Percentiles rank a stretch among this genome's conserved stretches.
These are phyloP conservation scores for Neoascochyta sp. DNA, from an alignment of 2,329 filamentous ascomycete species.

Conservation along the genomic window DNA sequence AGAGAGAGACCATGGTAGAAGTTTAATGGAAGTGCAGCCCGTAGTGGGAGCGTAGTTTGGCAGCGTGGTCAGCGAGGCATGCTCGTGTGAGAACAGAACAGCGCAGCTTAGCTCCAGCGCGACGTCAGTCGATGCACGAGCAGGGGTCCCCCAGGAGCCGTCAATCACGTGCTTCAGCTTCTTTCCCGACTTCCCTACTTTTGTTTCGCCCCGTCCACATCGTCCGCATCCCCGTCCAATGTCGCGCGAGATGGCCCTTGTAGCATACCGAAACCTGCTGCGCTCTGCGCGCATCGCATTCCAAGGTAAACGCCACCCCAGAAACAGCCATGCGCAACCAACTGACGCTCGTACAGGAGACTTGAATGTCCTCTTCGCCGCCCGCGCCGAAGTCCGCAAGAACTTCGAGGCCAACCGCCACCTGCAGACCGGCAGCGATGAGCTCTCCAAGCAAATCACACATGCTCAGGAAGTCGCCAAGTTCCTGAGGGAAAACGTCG, in stretches of 20 bases:
- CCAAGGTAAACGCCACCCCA: slow-evolving; percentile 57
- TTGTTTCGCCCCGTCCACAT: slow-evolving; percentile 4
- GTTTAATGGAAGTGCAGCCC: slow-evolving; percentile 24
- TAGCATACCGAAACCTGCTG: slow-evolving; percentile 76
- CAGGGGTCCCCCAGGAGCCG: too few species aligned
- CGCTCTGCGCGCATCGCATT: slow-evolving; percentile 82
- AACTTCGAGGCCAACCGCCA: slow-evolving; percentile 67
- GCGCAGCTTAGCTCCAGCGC: too few species aligned
- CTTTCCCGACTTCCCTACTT: slow-evolving; percentile 8
- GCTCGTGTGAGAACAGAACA: slow-evolving; percentile 17
- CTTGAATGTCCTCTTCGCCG: slow-evolving; percentile 61
- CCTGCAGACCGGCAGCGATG: slow-evolving; percentile 56
- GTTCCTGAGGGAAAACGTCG: slow-evolving; percentile 77
- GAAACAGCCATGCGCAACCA: neutral
- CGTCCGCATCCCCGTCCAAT: slow-evolving; percentile 10
- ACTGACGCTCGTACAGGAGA: slow-evolving; percentile 58
- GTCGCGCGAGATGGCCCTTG: slow-evolving; percentile 56
- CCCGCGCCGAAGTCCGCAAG: slow-evolving; percentile 66
- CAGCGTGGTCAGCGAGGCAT: slow-evolving; percentile 24
- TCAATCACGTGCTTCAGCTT: slow-evolving; percentile 3
- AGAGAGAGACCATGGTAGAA: slow-evolving; percentile 69
- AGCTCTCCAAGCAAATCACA: slow-evolving; percentile 62
- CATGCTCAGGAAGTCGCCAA: slow-evolving; percentile 80
- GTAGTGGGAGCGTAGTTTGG: slow-evolving; percentile 18
- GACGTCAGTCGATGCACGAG: too few species aligned